phyloP scores from a whole-genome alignment of 169 alveolate genomes.

The Cryptosporidium ubiquitum region DNA sequence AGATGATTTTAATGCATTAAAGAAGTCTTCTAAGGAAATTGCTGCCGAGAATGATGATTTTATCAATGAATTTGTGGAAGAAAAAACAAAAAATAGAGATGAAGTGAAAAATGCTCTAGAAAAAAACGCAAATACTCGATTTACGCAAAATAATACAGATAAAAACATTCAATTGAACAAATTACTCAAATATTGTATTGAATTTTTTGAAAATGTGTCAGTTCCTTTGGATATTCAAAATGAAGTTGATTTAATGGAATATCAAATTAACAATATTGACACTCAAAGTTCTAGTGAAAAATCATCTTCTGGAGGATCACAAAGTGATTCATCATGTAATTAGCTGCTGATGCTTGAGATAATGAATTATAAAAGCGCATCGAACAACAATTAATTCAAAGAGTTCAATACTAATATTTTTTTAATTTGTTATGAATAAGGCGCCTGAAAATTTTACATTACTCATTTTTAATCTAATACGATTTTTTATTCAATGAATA shows the following conservation, averaged over 20 bases:
- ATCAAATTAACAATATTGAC: slow-evolving; percentile 32
- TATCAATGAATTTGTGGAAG: slow-evolving; percentile 79
- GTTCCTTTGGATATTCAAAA: slow-evolving; percentile 54
- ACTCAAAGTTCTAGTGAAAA: not conserved
- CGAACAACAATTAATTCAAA: not conserved
- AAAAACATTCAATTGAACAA: not conserved
- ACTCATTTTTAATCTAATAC: not conserved
- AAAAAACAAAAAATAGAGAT: slow-evolving; percentile 10
- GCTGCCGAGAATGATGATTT: slow-evolving; percentile 79
- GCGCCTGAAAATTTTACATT: slow-evolving; percentile 22
- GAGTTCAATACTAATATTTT: not conserved
- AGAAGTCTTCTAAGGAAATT: slow-evolving; percentile 81
- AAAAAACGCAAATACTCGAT: not conserved
- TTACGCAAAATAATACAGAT: not conserved
- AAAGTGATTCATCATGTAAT: not conserved
- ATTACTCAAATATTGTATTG: slow-evolving; percentile 32
- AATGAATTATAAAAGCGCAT: not conserved
- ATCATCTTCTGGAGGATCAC: not conserved
- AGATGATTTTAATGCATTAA: slow-evolving; percentile 86
- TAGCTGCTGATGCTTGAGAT: not conserved
- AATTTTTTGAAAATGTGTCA: slow-evolving; percentile 38
- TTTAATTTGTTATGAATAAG: not conserved
- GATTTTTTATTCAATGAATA: slow-evolving; percentile 9
- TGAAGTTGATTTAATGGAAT: slow-evolving; percentile 44
- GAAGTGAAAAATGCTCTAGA: not conserved